phyloP scores from a whole-genome alignment of 495 filamentous ascomycete genomes.

The Aspergillus bridgeri region DNA sequence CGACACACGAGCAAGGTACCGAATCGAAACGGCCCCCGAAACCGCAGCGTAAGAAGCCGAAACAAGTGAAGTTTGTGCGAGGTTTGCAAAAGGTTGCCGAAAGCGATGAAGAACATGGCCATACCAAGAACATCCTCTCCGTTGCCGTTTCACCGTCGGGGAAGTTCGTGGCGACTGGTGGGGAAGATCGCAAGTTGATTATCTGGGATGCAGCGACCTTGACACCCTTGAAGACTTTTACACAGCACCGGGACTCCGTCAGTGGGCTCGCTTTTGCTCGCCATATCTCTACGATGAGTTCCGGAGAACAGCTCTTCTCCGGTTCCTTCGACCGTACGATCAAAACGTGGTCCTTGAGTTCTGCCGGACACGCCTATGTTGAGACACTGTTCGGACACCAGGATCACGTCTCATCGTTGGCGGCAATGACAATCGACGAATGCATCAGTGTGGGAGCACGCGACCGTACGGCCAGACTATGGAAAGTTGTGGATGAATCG shows the following conservation, averaged over 20 bases:
- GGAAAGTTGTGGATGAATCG: conserved; percentile 95
- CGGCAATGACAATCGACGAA: conserved; percentile 77
- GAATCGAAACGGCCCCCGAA: conserved; percentile 61
- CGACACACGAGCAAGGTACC: conserved; percentile 47
- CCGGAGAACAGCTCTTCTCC: conserved; percentile 81
- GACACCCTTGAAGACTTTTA: conserved; percentile 74
- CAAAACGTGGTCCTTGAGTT: conserved; percentile 75
- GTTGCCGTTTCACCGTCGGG: conserved; percentile 86
- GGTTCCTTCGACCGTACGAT: conserved; percentile 84
- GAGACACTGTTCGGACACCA: conserved; percentile 97
- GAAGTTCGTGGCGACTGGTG: conserved; percentile 87
- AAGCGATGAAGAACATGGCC: conserved; percentile 65
- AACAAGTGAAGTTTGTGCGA: conserved; percentile 60
- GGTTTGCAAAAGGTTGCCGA: conserved; percentile 61
- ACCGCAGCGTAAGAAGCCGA: conserved; percentile 67
- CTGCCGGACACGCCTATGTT: conserved; percentile 66
- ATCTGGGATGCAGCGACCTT: conserved; percentile 81
- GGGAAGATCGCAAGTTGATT: conserved; percentile 73
- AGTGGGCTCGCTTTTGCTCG: conserved; percentile 79
- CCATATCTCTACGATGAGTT: conserved; percentile 59
- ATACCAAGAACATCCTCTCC: conserved; percentile 70
- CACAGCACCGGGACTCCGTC: conserved; percentile 87
- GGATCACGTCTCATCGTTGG: conserved; percentile 78
- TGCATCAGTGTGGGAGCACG: conserved; percentile 87
- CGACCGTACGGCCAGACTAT: conserved; percentile 88